Conservation (phyloP, 176 grass and related monocot species). For the Eragrostis nindensis region DNA sequence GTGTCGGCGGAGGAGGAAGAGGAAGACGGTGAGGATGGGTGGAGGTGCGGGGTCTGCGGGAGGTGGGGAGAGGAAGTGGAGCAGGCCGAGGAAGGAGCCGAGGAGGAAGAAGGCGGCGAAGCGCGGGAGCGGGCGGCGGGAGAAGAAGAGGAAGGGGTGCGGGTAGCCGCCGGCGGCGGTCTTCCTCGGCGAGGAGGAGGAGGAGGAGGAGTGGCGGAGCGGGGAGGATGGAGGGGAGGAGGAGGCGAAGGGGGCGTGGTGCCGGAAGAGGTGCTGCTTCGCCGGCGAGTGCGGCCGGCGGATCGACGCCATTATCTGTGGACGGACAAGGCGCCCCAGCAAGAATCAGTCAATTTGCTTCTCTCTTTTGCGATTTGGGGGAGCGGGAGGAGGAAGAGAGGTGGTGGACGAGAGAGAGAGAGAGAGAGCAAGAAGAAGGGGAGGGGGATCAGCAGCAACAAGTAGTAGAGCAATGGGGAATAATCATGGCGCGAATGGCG, state of each 20-base stretch:
- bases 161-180: slow-evolving; percentile 17
- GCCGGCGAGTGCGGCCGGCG: slow-evolving; percentile 71
- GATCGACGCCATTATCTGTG: slow-evolving; percentile 54
- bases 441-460: background rate
- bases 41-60: slow-evolving; percentile 34
- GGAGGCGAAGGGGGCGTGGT: slow-evolving; percentile 40
- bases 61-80: slow-evolving; percentile 67
- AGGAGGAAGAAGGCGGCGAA: slow-evolving; percentile 81
- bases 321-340: no score
- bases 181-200: slow-evolving; percentile 28
- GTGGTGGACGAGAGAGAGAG: no score
- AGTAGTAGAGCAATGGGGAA: background rate
- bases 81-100: slow-evolving; percentile 78
- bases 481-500: slow-evolving; percentile 54
- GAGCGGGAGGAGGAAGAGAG: no score
- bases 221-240: slow-evolving; percentile 47
- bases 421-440: no score
- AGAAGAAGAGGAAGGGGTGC: slow-evolving; percentile 41
- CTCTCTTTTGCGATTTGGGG: no score
- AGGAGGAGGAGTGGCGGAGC: slow-evolving; percentile 50
- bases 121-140: slow-evolving; percentile 51
- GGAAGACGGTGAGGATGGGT: background rate
- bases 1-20: background rate
- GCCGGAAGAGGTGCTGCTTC: slow-evolving; percentile 51
- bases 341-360: no score